Conservation (phyloP, 2,329 filamentous ascomycete genomes). For the Cryphonectria naterciae region DNA sequence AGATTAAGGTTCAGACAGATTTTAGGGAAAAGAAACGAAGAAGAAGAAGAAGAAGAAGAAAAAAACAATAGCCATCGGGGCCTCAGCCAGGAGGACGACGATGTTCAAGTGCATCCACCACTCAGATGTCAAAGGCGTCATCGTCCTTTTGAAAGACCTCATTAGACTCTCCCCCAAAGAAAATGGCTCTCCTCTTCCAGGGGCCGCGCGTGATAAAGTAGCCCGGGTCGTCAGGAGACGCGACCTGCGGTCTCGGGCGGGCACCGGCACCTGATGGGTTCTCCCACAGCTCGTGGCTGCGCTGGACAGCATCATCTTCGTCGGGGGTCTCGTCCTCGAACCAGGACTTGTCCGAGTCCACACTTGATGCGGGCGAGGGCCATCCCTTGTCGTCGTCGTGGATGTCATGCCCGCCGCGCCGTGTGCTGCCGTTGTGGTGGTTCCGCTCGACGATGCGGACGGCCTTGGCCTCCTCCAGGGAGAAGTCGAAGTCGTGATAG, state of each 20-base stretch:
- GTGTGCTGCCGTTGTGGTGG: neutral
- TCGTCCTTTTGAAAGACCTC: conserved; percentile 33
- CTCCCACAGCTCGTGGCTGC: conserved; percentile 20
- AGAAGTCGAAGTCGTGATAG: conserved; percentile 42
- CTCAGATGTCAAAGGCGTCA: conserved; percentile 35
- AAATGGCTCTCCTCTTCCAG: conserved; percentile 43
- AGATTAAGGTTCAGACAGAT: conserved; percentile 9
- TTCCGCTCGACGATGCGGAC: conserved; percentile 18
- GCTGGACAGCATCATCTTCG: conserved; percentile 21
- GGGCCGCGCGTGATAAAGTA: conserved; percentile 40
- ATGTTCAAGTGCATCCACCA: neutral
- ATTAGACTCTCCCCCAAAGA: conserved; percentile 35
- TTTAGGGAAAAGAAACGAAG: neutral
- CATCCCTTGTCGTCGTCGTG: conserved; percentile 21
- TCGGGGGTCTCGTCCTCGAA: conserved; percentile 20
- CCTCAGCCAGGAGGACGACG: neutral
- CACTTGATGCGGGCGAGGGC: conserved; percentile 29
- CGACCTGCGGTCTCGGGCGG: conserved; percentile 31
- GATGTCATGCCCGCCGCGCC: conserved; percentile 8
- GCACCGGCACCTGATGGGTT: conserved; percentile 24
- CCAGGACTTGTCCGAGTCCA: conserved; percentile 30
- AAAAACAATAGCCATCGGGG: neutral
- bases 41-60: neutral
- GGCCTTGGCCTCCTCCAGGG: conserved; percentile 33
- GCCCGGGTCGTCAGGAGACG: conserved; percentile 32